Conservation (phyloP, 139 green algal species). For the Chlamydomonas sphaeroides region DNA sequence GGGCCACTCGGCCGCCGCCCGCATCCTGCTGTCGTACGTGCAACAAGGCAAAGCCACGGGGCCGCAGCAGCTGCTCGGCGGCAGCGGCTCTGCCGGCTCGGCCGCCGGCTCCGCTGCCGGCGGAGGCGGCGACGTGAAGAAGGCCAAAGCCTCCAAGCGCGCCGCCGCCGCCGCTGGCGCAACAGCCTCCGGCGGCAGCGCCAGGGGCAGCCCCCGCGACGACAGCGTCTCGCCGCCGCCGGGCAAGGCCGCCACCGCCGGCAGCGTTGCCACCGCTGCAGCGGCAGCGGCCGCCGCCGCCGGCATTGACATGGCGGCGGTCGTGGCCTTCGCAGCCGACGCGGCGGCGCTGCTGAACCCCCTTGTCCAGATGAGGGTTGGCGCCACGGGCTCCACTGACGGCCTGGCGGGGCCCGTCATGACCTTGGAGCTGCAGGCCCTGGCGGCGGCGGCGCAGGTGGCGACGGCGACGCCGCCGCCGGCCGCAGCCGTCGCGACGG, state of each 20-base stretch:
- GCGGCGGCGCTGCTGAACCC: background rate
- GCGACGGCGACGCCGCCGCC: background rate
- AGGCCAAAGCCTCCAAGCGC: background rate
- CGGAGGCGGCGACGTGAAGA: too few relatives aligned
- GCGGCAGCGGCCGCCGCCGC: background rate
- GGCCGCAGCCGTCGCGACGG: background rate
- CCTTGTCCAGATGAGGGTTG: background rate
- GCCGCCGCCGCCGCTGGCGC: background rate
- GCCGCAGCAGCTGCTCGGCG: background rate
- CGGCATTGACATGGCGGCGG: background rate
- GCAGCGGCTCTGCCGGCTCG: background rate
- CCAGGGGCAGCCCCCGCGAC: background rate
- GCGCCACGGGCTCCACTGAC: too few relatives aligned
- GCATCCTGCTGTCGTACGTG: conserved; percentile 39
- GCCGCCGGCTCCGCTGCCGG: too few relatives aligned
- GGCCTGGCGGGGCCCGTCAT: too few relatives aligned
- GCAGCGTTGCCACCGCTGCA: background rate
- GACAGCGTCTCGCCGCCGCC: conserved; percentile 1
- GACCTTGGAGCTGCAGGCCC: too few relatives aligned
- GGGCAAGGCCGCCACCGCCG: background rate
- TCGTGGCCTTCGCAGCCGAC: background rate
- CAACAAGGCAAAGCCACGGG: too few relatives aligned
- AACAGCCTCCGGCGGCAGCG: background rate
- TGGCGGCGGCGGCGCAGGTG: too few relatives aligned
- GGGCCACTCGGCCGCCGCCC: conserved; percentile 23